phyloP scores from a whole-genome alignment of 1,139 yeast species.

The Geotrichum fermentans region DNA sequence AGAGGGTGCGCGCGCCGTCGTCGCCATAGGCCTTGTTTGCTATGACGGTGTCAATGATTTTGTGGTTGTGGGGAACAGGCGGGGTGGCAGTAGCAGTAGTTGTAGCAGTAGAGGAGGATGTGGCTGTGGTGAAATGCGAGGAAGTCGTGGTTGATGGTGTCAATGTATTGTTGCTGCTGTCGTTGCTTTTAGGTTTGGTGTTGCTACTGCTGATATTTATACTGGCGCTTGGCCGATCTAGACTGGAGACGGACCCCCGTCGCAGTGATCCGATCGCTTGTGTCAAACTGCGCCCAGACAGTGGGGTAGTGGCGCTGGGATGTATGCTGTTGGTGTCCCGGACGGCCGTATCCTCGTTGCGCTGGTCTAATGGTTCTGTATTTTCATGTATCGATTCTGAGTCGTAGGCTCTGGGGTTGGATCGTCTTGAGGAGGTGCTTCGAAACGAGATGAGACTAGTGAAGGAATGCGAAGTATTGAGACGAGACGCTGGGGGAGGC shows the following conservation, averaged over 20 bases:
- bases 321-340: neutral
- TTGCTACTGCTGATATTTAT: neutral
- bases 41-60: conserved; percentile 26
- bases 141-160: neutral
- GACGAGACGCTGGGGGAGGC: conserved; percentile 3
- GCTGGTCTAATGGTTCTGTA: neutral
- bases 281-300: neutral
- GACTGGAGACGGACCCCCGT: neutral
- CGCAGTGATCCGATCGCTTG: neutral
- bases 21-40: conserved; percentile 67
- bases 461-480: neutral
- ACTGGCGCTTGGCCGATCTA: neutral
- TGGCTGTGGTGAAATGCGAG: neutral
- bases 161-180: neutral
- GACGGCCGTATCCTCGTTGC: neutral
- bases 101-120: neutral
- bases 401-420: neutral
- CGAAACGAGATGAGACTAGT: conserved; percentile 9
- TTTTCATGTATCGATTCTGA: too few relatives aligned
- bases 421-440: neutral
- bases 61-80: conserved; percentile 5
- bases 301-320: neutral
- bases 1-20: conserved; percentile 60
- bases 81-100: too few relatives aligned
- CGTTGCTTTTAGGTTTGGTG: neutral